These are phyloP conservation scores for Maudiozyma pseudohumilis DNA, from an alignment of 805 yeast genomes.

Conservation along the genomic window DNA sequence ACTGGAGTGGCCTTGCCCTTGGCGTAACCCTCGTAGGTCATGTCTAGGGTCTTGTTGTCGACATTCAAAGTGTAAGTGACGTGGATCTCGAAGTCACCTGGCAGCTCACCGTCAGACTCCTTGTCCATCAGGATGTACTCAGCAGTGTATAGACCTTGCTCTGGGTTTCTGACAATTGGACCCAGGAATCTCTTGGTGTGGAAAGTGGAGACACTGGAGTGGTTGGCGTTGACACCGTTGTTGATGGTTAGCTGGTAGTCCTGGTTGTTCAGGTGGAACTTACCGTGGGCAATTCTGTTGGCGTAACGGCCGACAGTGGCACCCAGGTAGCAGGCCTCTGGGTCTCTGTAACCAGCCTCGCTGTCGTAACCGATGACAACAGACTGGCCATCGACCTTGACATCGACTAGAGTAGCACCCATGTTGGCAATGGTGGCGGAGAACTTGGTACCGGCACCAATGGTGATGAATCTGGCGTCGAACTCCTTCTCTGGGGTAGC, in stretches of 20 bases:
- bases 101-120: conserved; percentile 48
- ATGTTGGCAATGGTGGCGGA: conserved; percentile 37
- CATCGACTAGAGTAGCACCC: conserved; percentile 43
- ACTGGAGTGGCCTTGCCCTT: conserved; percentile 38
- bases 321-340: conserved; percentile 45
- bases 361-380: conserved; percentile 34
- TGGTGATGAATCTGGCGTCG: conserved; percentile 21
- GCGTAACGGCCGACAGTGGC: conserved; percentile 60
- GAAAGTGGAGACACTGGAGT: conserved; percentile 47
- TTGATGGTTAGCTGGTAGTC: conserved; percentile 35
- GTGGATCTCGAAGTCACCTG: conserved; percentile 41
- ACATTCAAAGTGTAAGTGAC: conserved; percentile 38
- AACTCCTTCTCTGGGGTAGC: conserved; percentile 18
- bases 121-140: conserved; percentile 35
- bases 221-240: conserved; percentile 37
- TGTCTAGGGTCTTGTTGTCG: conserved; percentile 29
- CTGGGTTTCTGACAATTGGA: conserved; percentile 35
- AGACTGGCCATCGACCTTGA: conserved; percentile 32
- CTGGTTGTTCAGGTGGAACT: conserved; percentile 33
- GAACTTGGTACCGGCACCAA: conserved; percentile 27
- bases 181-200: conserved; percentile 44
- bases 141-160: conserved; percentile 25
- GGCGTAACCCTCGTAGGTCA: conserved; percentile 35
- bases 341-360: conserved; percentile 23
- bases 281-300: conserved; percentile 44